Base-by-base conservation (phyloP, 257 asterid genomes). In the Anisodus acutangulus region DNA sequence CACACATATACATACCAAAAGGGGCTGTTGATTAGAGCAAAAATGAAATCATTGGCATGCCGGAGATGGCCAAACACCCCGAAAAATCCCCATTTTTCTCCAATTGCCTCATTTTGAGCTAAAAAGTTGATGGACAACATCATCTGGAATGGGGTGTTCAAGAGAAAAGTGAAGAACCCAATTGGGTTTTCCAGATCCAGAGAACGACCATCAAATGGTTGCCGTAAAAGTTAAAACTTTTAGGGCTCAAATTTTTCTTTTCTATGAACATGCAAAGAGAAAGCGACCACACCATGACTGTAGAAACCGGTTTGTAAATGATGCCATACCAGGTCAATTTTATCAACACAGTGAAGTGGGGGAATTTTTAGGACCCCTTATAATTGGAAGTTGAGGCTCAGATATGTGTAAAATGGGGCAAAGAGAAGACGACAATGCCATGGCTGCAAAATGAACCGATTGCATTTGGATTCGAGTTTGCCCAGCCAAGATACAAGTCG, bases 321-420 rank as follows among this genome's bases (percentile, higher is more conserved):
- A 59, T 59, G 66, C 10, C 66, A 59, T 59, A 59, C 66, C 66
- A 59, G 66, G 66, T 59, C 9, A 1, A 19, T 62, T 62, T 62
- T 62, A 9, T 58, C 22, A 58, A 16, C 1, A 22, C 64, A 12
- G 64, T 58, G 13, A 17, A 22, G 2, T 55, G 66, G 31, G 66
- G 31, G n/a, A 59, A 3, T 59, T 59, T 17, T 59, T n/a, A 59
- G 66, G 66, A 62, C 37, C 37, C 66, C 10, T 59, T 59, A 62
- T 22, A 19, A n/a, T 72, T 45, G 80, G 35, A 72, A 16, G 6
- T 45, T 45, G 80, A 72, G 59, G 59, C 80, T 72, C 59, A 45
- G 80, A 45, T 45, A 8, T 72, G 39, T n/a, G 9, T 45, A 62
- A 13, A 45, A 41, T 45, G 80, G 59, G 39, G 59, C 39, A 62